Base-by-base conservation (phyloP, 371 early-diverging fungal species). In the Actinomortierella ambigua region DNA sequence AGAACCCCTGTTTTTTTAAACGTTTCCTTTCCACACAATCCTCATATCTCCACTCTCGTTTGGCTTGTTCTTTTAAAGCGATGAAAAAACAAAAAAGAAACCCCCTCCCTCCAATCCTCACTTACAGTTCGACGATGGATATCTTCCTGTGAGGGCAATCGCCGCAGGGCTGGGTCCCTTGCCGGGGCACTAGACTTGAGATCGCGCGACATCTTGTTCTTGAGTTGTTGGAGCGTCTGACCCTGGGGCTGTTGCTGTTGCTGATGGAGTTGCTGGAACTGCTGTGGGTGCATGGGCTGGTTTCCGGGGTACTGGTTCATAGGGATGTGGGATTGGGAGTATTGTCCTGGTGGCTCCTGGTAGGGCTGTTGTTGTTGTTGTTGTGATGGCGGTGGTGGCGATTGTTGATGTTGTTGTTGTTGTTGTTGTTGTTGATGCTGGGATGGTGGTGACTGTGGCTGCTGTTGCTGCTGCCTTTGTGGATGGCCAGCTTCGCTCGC, bases 131-230 rank as follows among this genome's bases (percentile, higher is more conserved):
- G 73, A 26, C 71, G 54, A 14, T 59, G 47, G 29, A 42, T 22
- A 26, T 70, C 71, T 39, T 73, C 73, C 22, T 73, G 73, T 0
- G 73, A 73, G 20, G 49, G 55, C 22, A 59, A 53, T 20, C 63
- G 47, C 9, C 54, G 39, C 46, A 47, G 18, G 0, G 50, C 42
- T 29, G 47, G 54, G 40, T 61, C 59, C 17, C 56, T 49, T 23
- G 13, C 34, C 11, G 34, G 34, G 11, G 34, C 34, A 34, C 34
- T 34, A 15, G 61, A 54, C 28, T 65, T 70, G 41, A 70, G 49
- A 22, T 70, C 71, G 26, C 56, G 42, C 14, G 73, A 73, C 28
- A 59, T n/a, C 27, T 71, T 71, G 50, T 63, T 65, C 49, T 65
- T 66, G 43, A 65, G 55, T 39, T 59, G 66, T 22, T 65, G 61